These are phyloP conservation scores for Peronospora farinosa DNA, from an alignment of 352 stramenopile species.

Conservation along the genomic window DNA sequence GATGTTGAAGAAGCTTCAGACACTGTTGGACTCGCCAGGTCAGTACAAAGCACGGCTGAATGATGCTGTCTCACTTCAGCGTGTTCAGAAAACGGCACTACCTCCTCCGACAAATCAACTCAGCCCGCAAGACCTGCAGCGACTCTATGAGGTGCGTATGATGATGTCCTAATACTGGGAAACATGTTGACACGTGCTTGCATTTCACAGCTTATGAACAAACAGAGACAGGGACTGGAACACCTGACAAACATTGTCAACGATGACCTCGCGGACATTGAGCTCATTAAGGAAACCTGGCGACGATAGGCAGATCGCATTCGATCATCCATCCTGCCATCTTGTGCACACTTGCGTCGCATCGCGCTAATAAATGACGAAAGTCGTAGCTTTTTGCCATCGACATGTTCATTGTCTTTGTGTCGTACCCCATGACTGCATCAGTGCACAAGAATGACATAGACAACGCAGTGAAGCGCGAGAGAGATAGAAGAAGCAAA, in stretches of 20 bases:
- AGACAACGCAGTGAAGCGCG: neutral
- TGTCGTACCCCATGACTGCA: too few species aligned
- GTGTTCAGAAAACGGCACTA: conserved; percentile 50
- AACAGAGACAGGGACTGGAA: conserved; percentile 79
- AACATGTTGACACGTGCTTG: neutral
- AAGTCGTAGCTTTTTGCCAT: neutral
- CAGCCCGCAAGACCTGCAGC: conserved; percentile 67
- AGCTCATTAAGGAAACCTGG: conserved; percentile 85
- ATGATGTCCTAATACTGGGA: neutral
- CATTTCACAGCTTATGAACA: conserved; percentile 62
- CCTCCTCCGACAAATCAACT: conserved; percentile 42
- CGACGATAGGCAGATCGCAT: conserved; percentile 39
- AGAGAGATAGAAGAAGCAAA: neutral
- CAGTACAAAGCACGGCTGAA: conserved; percentile 86
- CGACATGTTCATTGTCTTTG: neutral
- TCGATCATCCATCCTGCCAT: neutral
- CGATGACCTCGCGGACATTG: conserved; percentile 79
- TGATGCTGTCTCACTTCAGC: conserved; percentile 65
- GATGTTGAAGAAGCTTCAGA: conserved; percentile 81
- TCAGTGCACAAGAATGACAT: neutral
- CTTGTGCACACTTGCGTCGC: neutral
- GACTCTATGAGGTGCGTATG: conserved; percentile 55
- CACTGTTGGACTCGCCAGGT: conserved; percentile 64
- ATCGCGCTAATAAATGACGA: neutral
- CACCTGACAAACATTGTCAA: conserved; percentile 78